Percentiles rank a stretch among this genome's conserved stretches.
These are phyloP conservation scores for Aspergillus diversus DNA, from an alignment of 495 filamentous ascomycete genomes.

Conservation along the genomic window DNA sequence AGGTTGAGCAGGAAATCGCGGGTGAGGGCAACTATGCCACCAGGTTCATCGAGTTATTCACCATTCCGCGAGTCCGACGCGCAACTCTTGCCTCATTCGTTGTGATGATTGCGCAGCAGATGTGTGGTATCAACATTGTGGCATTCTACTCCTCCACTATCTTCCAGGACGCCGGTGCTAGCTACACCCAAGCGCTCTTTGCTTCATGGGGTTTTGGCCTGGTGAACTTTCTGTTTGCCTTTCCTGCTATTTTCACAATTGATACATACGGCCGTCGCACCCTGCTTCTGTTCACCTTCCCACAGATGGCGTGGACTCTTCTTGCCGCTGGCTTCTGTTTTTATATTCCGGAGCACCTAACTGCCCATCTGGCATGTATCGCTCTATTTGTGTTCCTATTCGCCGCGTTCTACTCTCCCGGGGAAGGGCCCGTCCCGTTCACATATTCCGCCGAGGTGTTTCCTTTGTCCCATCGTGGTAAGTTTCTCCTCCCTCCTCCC, in stretches of 20 bases:
- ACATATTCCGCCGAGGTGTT: slow-evolving; percentile 82
- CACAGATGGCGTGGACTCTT: slow-evolving; percentile 80
- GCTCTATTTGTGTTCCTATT: slow-evolving; percentile 71
- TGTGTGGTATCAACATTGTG: slow-evolving; percentile 80
- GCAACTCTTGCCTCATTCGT: slow-evolving; percentile 65
- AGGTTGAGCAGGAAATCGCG: slow-evolving; percentile 53
- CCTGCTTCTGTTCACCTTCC: slow-evolving; percentile 83
- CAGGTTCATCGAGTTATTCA: slow-evolving; percentile 67
- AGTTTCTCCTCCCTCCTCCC: slow-evolving; percentile 12
- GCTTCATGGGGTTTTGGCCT: slow-evolving; percentile 80
- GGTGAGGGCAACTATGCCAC: slow-evolving; percentile 55
- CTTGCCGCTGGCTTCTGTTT: slow-evolving; percentile 73
- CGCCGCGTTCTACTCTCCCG: slow-evolving; percentile 68
- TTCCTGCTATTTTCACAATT: slow-evolving; percentile 81
- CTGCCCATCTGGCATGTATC: slow-evolving; percentile 62
- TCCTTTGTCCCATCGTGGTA: slow-evolving; percentile 70
- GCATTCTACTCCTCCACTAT: slow-evolving; percentile 84
- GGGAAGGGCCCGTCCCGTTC: slow-evolving; percentile 73
- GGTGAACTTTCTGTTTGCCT: slow-evolving; percentile 83
- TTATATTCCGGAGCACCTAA: slow-evolving; percentile 56
- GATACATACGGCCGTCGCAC: slow-evolving; percentile 80
- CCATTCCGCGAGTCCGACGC: slow-evolving; percentile 67
- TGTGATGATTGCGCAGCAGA: slow-evolving; percentile 81
- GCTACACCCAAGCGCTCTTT: slow-evolving; percentile 61
- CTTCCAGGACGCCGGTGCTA: slow-evolving; percentile 66